phyloP scores from a whole-genome alignment of 1,284 basidiomycete genomes.

The Trichosporon coremiiforme region DNA sequence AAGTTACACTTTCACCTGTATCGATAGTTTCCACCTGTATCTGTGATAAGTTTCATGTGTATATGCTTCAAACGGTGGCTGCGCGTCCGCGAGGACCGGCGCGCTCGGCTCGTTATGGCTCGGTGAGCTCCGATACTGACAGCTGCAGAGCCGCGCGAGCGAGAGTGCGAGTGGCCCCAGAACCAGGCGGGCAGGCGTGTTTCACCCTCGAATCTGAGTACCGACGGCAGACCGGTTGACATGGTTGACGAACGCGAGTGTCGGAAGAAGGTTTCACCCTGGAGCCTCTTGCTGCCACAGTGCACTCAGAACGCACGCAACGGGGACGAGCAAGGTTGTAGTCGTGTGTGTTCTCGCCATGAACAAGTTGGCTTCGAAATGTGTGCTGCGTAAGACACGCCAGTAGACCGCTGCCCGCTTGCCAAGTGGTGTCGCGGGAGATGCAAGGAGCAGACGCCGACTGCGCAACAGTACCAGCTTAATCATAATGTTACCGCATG shows the following conservation, averaged over 20 bases:
- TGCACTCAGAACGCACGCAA: neutral
- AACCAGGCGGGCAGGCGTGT: neutral
- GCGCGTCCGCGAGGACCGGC: neutral
- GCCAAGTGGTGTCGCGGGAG: slow-evolving; percentile 1
- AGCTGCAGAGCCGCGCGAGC: neutral
- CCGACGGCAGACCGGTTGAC: neutral
- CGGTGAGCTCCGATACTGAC: neutral
- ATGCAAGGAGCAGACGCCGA: neutral
- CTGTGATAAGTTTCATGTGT: slow-evolving; percentile 5
- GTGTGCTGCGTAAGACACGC: neutral
- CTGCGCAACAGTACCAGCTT: neutral
- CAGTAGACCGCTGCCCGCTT: neutral
- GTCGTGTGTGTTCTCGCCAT: neutral
- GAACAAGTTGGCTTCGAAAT: neutral
- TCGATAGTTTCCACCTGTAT: slow-evolving; percentile 16
- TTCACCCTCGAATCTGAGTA: neutral
- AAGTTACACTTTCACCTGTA: neutral
- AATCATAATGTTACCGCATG: neutral
- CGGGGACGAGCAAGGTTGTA: slow-evolving; percentile 6
- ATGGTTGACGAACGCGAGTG: neutral
- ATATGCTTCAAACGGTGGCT: slow-evolving; percentile 13
- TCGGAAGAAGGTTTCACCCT: slow-evolving; percentile 13
- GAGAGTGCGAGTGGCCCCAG: neutral
- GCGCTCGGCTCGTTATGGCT: neutral
- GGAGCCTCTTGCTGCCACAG: neutral